Evolutionary conservation across 169 alveolate species (phyloP).

Genomic region (Cytauxzoon felis): DNA sequence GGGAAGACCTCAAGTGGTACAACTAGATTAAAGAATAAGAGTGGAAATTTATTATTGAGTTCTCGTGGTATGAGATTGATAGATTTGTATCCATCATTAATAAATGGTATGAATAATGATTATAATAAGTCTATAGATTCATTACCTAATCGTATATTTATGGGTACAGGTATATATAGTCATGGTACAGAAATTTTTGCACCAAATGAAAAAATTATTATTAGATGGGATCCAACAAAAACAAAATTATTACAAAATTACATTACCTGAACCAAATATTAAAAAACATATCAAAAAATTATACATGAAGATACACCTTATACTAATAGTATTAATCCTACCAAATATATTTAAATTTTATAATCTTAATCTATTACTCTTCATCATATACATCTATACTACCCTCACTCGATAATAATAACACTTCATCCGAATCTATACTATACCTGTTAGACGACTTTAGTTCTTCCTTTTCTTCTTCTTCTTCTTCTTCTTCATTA

Average conservation of each 20-base stretch:
- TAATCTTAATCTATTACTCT: not conserved
- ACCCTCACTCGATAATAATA: too few species aligned
- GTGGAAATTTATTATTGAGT: too few species aligned
- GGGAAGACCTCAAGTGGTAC: conserved; percentile 56
- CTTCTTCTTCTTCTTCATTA: too few species aligned
- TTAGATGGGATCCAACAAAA: conserved; percentile 80
- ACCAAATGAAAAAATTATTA: conserved; percentile 72
- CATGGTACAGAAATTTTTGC: conserved; percentile 81
- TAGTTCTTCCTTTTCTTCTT: too few species aligned
- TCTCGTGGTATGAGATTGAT: too few species aligned
- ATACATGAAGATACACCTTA: conserved; percentile 43
- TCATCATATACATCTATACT: not conserved
- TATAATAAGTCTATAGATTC: too few species aligned
- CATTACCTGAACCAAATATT: conserved; percentile 16
- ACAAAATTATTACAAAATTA: conserved; percentile 70
- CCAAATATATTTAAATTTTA: not conserved
- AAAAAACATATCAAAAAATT: conserved; percentile 13
- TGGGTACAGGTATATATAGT: conserved; percentile 83
- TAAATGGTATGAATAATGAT: too few species aligned
- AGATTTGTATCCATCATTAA: too few species aligned
- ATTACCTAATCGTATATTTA: conserved; percentile 72
- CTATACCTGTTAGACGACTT: too few species aligned
- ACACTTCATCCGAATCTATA: too few species aligned
- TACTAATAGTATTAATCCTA: conserved; percentile 52
- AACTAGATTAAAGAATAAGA: conserved; percentile 27